These are phyloP conservation scores for Sordariomycetes sp. DNA, from an alignment of 2,329 filamentous ascomycete genomes.

Conservation along the genomic window DNA sequence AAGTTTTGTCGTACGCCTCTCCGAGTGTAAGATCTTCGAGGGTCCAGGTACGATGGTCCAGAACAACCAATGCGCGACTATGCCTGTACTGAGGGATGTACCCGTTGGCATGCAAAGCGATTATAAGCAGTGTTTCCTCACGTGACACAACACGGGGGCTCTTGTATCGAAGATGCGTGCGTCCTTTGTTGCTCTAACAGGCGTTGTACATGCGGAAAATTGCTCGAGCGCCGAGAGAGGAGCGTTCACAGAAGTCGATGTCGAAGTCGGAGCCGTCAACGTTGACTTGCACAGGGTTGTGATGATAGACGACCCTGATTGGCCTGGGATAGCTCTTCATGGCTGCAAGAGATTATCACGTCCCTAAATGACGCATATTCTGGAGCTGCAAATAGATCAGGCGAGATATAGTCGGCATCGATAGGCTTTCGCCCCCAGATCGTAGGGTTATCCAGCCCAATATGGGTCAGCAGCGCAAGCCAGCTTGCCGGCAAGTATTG, in stretches of 20 bases:
- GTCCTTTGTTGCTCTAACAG: not conserved
- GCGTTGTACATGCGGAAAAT: not conserved
- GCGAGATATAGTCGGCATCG: not conserved
- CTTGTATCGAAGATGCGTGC: too few species aligned
- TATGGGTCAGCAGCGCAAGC: not conserved
- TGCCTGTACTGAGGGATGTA: conserved; percentile 1
- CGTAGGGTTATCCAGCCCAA: not conserved
- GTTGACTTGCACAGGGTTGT: not conserved
- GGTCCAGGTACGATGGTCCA: too few species aligned
- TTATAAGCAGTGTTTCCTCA: not conserved
- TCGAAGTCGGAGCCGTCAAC: not conserved
- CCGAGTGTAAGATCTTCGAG: too few species aligned
- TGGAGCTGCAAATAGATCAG: conserved; percentile 1
- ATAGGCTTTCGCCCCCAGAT: not conserved
- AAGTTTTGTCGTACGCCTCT: too few species aligned
- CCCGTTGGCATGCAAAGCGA: not conserved
- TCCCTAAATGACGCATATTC: not conserved
- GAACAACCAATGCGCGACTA: too few species aligned
- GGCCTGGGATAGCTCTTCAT: not conserved
- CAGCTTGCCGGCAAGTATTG: conserved; percentile 2
- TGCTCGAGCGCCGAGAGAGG: not conserved
- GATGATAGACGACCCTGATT: not conserved
- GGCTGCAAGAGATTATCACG: conserved; percentile 13
- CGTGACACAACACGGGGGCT: too few species aligned
- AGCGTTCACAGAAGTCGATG: not conserved